A percentile compares a stretch with the other conserved stretches of the same genome.
Conservation (phyloP, 2,329 filamentous ascomycete species). For the Eurotiales sp. region DNA sequence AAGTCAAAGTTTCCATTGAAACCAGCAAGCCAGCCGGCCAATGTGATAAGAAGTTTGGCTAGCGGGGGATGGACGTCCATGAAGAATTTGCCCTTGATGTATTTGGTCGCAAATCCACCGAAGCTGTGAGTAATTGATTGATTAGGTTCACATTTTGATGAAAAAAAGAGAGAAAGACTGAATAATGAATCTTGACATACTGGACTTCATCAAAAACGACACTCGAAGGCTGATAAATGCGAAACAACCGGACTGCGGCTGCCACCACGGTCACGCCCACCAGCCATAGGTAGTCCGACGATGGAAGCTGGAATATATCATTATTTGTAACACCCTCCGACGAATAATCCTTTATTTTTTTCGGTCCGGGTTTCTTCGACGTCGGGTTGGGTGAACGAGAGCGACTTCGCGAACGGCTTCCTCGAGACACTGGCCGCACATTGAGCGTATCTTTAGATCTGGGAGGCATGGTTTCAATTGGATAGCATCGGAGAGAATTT, state of each 20-base stretch:
- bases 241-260: slow-evolving; percentile 78
- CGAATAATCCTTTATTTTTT: slow-evolving; percentile 38
- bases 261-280: slow-evolving; percentile 70
- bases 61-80: slow-evolving; percentile 99
- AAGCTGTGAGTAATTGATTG: slow-evolving; percentile 58
- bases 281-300: slow-evolving; percentile 77
- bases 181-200: slow-evolving; percentile 54
- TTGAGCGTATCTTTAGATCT: slow-evolving; percentile 29
- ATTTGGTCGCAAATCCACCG: slow-evolving; percentile 96
- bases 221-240: slow-evolving; percentile 92
- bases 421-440: slow-evolving; percentile 32
- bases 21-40: slow-evolving; percentile 90
- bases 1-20: slow-evolving; percentile 97
- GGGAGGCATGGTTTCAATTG: slow-evolving; percentile 22
- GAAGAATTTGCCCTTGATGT: slow-evolving; percentile 99
- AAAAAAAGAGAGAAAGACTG: background rate
- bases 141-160: background rate
- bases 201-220: slow-evolving; percentile 99
- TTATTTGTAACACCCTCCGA: slow-evolving; percentile 68
- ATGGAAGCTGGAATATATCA: slow-evolving; percentile 83
- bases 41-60: slow-evolving; percentile 92
- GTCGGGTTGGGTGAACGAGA: slow-evolving; percentile 34
- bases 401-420: slow-evolving; percentile 34
- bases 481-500: background rate
- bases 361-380: slow-evolving; percentile 30